Evolutionary conservation across 129 eudicot genomes (phyloP), one percentile per base, ranked within the genome.

Genomic region (Apium graveolens): DNA sequence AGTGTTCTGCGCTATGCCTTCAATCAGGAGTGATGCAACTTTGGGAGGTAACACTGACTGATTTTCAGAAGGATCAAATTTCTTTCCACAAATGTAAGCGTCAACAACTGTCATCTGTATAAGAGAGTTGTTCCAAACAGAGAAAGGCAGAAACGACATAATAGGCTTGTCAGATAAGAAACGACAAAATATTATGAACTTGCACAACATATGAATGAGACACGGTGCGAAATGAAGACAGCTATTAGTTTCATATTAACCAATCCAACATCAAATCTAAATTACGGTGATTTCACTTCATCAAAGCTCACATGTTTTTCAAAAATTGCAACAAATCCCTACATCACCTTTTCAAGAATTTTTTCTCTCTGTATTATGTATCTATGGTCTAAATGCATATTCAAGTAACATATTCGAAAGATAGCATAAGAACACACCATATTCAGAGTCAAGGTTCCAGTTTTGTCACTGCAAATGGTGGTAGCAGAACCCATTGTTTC

Each of bases 11-110:
- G 78, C 78, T 29, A 75, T 35, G 45, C 78, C 78, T 75, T 92
- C 99, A 80, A 83, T 80, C n/a, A 96, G 89, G 71, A 92, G 86
- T 76, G 97, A 88, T 51, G 85, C 71, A 68, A 84, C 75, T 65
- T 53, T 80, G 35, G 89, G 73, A 46, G 94, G 91, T 75, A 92
- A 70, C 71, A 63, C 74, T 41, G 97, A 84, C 71, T 35, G 87
- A 77, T 86, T 86, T 70, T 79, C 88, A 45, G 46, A 27, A 37
- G 78, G 46, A 20, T 75, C 78, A 34, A 75, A 31, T 75, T 75
- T 75, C 78, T 51, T 49, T 34, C 78, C 78, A 34, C 78, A 75
- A 20, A 49, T 51, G 38, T 46, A 75, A n/a, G 78, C 35, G 8
- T 75, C 78, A 34, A 75, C 78, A 39, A 75, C 78, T 48, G 78